These are phyloP conservation scores for Eutrema japonicum DNA, from an alignment of 345 rosid genomes.

Conservation along the genomic window DNA sequence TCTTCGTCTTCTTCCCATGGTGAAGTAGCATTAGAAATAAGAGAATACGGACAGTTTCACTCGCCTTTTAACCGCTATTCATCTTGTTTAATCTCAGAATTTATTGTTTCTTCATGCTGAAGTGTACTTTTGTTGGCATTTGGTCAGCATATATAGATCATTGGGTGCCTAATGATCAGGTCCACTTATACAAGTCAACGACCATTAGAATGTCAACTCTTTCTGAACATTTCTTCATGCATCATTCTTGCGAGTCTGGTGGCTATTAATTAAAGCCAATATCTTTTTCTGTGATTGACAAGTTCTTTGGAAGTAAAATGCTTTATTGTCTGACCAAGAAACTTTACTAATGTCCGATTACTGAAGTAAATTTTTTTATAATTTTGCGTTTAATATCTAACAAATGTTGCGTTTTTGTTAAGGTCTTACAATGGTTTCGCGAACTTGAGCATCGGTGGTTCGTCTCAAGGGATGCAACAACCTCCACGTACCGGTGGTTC, in stretches of 20 bases:
- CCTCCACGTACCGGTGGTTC: too few species aligned
- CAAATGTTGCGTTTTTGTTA: too few species aligned
- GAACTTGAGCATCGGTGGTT: too few species aligned
- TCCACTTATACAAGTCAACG: neutral
- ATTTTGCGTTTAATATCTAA: too few species aligned
- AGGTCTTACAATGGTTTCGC: too few species aligned
- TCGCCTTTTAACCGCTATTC: neutral
- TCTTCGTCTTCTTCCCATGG: too few species aligned
- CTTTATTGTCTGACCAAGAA: slow-evolving; percentile 5
- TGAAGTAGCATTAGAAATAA: too few species aligned
- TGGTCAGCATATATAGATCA: neutral
- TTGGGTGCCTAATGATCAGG: neutral
- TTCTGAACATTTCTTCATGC: slow-evolving; percentile 23
- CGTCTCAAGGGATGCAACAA: too few species aligned
- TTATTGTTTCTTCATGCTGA: neutral
- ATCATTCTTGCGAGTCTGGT: slow-evolving; percentile 8
- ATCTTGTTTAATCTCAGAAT: neutral
- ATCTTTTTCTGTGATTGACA: neutral
- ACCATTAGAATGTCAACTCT: slow-evolving; percentile 31
- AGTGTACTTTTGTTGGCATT: neutral
- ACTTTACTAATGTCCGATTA: neutral
- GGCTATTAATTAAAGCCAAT: slow-evolving; percentile 14
- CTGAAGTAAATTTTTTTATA: too few species aligned
- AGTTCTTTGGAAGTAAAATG: neutral
- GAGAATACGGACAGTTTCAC: too few species aligned